Evolutionary conservation across 208 protist genomes (phyloP), one percentile per base, ranked within the genome.

Genomic region (Leishmania tropica): DNA sequence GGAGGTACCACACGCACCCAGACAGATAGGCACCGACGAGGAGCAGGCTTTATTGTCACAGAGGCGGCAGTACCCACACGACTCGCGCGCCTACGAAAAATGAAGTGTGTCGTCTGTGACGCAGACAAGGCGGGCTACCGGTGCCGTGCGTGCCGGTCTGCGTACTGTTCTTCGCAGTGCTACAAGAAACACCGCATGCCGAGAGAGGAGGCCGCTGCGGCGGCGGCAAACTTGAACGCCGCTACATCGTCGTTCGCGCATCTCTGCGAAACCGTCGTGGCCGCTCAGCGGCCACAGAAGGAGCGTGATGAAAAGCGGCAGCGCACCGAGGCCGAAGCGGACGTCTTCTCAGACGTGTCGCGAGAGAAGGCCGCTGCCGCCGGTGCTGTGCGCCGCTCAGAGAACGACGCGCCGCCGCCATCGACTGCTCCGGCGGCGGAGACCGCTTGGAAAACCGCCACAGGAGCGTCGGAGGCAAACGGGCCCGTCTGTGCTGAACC

Each of bases 101-200:
- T 95, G 91, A 70, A 62, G 54, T 96, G 93, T 75, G 73, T 95
- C 40, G 83, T 94, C 3, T 96, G 93, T 58, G 77, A 83, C 4
- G 65, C 62, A 2, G 85, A 92, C 3, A 58, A 62, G 17, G 70
- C 88, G 7, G 64, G 68, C 48, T 95, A 94, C 78, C 88, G 87
- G 28, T 97, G 93, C 78, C 89, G 88, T n/a, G 62, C 64, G 11
- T 97, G 93, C 85, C 79, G 78, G 17, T 81, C 76, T 15, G 67
- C 85, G n/a, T 97, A 95, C 86, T 97, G 93, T 81, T 89, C 83
- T 40, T 79, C 87, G 13, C 51, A 76, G 40, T 97, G 91, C 79
- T 90, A 84, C 83, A 95, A 93, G 78, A 37, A 37, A 4, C 91
- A 96, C 75, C 88, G 88, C 62, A 51, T 65, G 75, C 19, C 73